Base-by-base conservation (phyloP, 2,329 filamentous ascomycete species). In the Stemphylium lycopersici region DNA sequence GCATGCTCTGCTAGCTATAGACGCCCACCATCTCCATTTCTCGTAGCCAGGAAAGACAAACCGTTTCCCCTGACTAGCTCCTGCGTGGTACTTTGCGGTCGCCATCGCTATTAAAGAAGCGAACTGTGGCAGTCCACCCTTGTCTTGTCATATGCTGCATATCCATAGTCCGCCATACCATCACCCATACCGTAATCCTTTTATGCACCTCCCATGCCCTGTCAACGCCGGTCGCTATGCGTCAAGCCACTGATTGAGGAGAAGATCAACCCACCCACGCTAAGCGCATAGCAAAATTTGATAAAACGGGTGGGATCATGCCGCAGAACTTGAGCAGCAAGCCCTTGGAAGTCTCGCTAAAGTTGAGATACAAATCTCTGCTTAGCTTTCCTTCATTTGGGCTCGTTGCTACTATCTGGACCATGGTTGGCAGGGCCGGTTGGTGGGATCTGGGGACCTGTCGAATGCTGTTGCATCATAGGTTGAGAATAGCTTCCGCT, bases 381-480 rank as follows among this genome's bases (percentile, higher is more conserved):
- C 34, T 42, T 34, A 11, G 32, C 34, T 10, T 13, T n/a, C 22
- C 22, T 51, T 76, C 73, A 76, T 71, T 76, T 76, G 46, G 65
- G 65, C 53, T 76, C 73, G 10, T 73, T 72, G 45, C 53, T 66
- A 13, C 58, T 63, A 44, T 76, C 72, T 10, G 70, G 65, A 13
- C 58, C 71, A 53, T 74, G 72, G 31, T 61, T 70, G 29, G 69
- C 69, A 24, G 71, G 72, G 5, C 71, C 73, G 6, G 72, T 66
- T 8, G 72, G 72, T 13, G 68, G 69, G 22, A 61, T 67, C 57
- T 76, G 73, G 46, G 71, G 70, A 16, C 69, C 71, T 51, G 76
- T 69, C 15, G 73, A 76, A 50, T 76, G 74, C 52, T 74, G 70
- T 46, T 72, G 73, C 67, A 76, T 73, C 74, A 77, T 76, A 13